Evolutionary conservation across 106 monocot species (phyloP).

Genomic region (Allium cepa): DNA sequence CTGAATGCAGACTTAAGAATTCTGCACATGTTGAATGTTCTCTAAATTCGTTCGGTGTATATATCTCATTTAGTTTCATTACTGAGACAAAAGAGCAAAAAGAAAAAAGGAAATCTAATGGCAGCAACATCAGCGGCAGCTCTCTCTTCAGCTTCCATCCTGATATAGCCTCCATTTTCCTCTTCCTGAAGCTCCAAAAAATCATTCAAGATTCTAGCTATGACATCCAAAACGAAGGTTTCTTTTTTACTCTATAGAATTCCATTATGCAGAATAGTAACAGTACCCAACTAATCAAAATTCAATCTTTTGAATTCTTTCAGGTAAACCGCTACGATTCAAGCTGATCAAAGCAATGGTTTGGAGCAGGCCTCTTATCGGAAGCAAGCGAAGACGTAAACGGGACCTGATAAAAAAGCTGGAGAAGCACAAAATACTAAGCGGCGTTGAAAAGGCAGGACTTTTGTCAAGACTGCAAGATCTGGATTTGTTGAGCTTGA

Average conservation of each 20-base stretch:
- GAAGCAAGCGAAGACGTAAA: slow-evolving; percentile 67
- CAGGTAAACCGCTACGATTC: slow-evolving; percentile 82
- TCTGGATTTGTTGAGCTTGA: slow-evolving; percentile 66
- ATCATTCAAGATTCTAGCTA: slow-evolving; percentile 33
- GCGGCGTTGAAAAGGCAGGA: slow-evolving; percentile 80
- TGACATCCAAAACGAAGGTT: slow-evolving; percentile 83
- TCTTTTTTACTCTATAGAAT: background rate
- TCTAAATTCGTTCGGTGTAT: no score
- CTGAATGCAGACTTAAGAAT: no score
- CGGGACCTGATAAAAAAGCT: slow-evolving; percentile 77
- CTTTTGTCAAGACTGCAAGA: slow-evolving; percentile 81
- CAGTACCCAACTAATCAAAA: background rate
- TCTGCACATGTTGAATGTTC: no score
- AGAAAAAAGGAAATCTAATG: no score
- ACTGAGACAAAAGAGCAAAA: no score
- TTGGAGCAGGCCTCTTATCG: slow-evolving; percentile 69
- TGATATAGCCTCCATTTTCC: background rate
- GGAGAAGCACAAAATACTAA: slow-evolving; percentile 73
- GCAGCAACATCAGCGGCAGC: slow-evolving; percentile 8
- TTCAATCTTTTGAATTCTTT: background rate
- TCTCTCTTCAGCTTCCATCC: slow-evolving; percentile 1
- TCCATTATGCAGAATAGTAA: no score
- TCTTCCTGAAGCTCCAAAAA: slow-evolving; percentile 11
- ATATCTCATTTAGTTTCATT: no score
- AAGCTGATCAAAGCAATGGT: slow-evolving; percentile 87